A percentile compares a stretch with the other conserved stretches of the same genome.
Conservation (phyloP, 2,329 filamentous ascomycete species). For the Venturia carpophila region DNA sequence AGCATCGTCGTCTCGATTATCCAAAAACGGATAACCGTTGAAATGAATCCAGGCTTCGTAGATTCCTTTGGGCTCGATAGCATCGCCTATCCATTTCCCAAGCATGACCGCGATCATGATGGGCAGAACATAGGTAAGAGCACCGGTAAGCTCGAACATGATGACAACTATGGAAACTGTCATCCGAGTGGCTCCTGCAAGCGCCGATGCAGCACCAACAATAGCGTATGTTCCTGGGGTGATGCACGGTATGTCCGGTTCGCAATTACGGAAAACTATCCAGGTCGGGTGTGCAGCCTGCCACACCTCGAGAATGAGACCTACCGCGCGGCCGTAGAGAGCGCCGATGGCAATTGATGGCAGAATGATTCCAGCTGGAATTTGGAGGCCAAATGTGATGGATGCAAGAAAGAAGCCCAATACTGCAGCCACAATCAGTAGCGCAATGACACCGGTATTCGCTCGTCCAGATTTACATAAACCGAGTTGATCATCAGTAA, state of each 20-base stretch:
- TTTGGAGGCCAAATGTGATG: constrained; percentile 86
- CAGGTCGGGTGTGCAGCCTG: constrained; percentile 70
- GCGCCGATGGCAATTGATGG: constrained; percentile 96
- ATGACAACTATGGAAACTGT: constrained; percentile 98
- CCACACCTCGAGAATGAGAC: constrained; percentile 83
- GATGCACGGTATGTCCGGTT: constrained; percentile 78
- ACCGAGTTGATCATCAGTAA: constrained; percentile 77
- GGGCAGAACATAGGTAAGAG: constrained; percentile 67
- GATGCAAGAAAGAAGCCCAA: constrained; percentile 79
- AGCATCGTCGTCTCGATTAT: constrained; percentile 69
- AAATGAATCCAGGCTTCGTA: constrained; percentile 98
- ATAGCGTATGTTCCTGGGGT: constrained; percentile 95
- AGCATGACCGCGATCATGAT: constrained; percentile 99
- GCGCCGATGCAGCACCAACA: constrained; percentile 87
- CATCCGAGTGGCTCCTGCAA: constrained; percentile 89
- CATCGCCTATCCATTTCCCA: constrained; percentile 96
- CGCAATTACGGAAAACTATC: constrained; percentile 70
- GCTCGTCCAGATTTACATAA: constrained; percentile 83
- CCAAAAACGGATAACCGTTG: constrained; percentile 90
- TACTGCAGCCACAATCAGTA: constrained; percentile 73
- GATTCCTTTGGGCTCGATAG: constrained; percentile 84
- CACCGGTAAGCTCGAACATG: constrained; percentile 62
- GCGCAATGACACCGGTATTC: constrained; percentile 71
- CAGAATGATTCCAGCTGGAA: constrained; percentile 90
- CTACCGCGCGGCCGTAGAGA: constrained; percentile 78